A percentile compares a stretch with the other conserved stretches of the same genome.
Conservation (phyloP, 2,329 filamentous ascomycete species). For the Colletotrichum shisoi region DNA sequence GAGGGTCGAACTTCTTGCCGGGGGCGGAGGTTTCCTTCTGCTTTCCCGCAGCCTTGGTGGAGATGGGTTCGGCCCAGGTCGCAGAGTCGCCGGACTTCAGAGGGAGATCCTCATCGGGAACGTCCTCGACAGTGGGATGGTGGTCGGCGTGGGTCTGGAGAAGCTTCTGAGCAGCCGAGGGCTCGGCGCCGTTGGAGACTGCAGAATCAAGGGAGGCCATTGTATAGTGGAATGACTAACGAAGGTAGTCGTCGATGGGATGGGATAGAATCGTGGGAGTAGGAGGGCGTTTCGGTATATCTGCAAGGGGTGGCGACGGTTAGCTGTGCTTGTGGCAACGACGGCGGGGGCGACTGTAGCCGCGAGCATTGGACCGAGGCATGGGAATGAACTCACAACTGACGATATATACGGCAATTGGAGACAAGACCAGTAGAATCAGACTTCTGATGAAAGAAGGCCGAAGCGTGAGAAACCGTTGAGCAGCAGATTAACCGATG, state of each 20-base stretch:
- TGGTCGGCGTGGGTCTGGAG: slow-evolving; percentile 68
- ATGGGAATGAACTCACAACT: slow-evolving; percentile 19
- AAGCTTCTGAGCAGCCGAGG: slow-evolving; percentile 68
- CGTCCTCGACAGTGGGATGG: slow-evolving; percentile 79
- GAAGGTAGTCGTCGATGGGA: slow-evolving; percentile 17
- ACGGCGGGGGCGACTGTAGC: not conserved
- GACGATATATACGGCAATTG: slow-evolving; percentile 31
- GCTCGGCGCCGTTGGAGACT: slow-evolving; percentile 51
- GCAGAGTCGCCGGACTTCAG: slow-evolving; percentile 59
- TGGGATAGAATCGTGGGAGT: slow-evolving; percentile 24
- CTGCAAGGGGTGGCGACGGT: slow-evolving; percentile 24
- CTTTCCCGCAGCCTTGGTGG: slow-evolving; percentile 73
- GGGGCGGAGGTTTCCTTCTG: slow-evolving; percentile 64
- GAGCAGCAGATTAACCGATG: slow-evolving; percentile 37
- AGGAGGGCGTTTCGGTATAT: slow-evolving; percentile 33
- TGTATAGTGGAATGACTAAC: slow-evolving; percentile 38
- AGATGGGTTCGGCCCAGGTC: slow-evolving; percentile 59
- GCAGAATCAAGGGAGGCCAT: slow-evolving; percentile 56
- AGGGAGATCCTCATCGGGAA: slow-evolving; percentile 77
- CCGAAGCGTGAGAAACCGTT: slow-evolving; percentile 38
- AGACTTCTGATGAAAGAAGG: slow-evolving; percentile 37
- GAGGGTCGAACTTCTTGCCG: slow-evolving; percentile 72
- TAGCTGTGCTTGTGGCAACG: slow-evolving; percentile 1
- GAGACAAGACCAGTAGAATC: slow-evolving; percentile 39
- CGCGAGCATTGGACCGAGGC: not conserved